phyloP scores from a whole-genome alignment of 257 asterid species.

The Solanum appendiculatum region DNA sequence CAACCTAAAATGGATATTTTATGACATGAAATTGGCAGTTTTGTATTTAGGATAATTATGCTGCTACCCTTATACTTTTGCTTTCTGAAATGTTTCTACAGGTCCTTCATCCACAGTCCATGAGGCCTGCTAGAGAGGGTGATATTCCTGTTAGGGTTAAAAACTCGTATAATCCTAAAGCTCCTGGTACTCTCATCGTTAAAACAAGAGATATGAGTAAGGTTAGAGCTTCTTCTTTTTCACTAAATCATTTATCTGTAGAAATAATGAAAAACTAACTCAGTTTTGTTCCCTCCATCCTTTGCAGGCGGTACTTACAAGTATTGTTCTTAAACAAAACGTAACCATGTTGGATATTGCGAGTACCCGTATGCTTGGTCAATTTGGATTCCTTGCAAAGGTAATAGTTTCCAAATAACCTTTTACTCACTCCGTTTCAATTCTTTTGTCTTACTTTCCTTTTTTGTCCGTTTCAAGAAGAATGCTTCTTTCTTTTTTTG shows the following conservation, averaged over 20 bases:
- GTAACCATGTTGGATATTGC: conserved; percentile 90
- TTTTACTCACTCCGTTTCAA: background rate
- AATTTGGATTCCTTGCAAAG: conserved; percentile 88
- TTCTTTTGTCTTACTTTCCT: background rate
- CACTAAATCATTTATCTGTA: background rate
- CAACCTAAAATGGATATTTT: background rate
- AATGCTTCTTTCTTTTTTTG: too few relatives aligned
- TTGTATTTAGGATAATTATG: background rate
- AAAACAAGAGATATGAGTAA: conserved; percentile 76
- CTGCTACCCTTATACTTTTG: background rate
- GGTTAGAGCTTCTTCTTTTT: conserved; percentile 20
- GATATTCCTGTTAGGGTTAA: conserved; percentile 90
- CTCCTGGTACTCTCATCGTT: conserved; percentile 85
- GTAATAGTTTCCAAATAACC: conserved; percentile 15
- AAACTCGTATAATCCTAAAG: conserved; percentile 82
- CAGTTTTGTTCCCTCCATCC: background rate
- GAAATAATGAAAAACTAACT: background rate
- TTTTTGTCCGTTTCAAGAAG: too few relatives aligned
- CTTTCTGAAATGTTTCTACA: conserved; percentile 8
- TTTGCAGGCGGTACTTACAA: conserved; percentile 81
- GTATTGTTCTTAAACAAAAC: conserved; percentile 82
- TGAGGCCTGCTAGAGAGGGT: conserved; percentile 96
- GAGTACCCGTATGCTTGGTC: conserved; percentile 95
- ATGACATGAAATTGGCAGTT: background rate
- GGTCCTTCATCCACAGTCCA: conserved; percentile 96